Evolutionary conservation across 2,329 filamentous ascomycete genomes (phyloP).

Genomic region (Cladophialophora psammophila): DNA sequence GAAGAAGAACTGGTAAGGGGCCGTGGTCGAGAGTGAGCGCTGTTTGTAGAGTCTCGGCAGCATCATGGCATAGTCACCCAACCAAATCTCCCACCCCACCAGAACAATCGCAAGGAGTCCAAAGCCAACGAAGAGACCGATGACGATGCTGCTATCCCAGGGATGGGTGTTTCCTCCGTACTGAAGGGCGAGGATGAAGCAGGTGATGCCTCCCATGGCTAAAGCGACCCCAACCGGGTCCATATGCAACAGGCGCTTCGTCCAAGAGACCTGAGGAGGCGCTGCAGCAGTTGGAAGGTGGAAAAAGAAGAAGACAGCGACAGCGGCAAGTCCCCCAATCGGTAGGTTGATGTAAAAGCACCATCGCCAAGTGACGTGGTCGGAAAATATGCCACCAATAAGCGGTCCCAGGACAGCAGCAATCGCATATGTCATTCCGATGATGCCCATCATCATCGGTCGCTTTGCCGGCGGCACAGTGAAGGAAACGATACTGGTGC

Average conservation of each 20-base stretch:
- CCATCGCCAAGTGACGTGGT: constrained; percentile 44
- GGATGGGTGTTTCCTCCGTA: constrained; percentile 63
- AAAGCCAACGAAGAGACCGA: constrained; percentile 61
- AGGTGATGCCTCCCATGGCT: constrained; percentile 61
- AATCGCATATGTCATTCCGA: constrained; percentile 43
- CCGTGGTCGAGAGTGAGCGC: constrained; percentile 45
- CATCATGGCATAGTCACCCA: constrained; percentile 43
- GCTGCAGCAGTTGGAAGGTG: constrained; percentile 22
- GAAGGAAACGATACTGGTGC: constrained; percentile 40
- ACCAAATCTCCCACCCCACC: constrained; percentile 45
- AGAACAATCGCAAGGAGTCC: constrained; percentile 46
- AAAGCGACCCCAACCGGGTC: constrained; percentile 60
- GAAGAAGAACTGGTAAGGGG: constrained; percentile 42
- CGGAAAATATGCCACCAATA: constrained; percentile 53
- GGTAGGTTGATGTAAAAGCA: constrained; percentile 41
- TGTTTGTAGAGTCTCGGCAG: constrained; percentile 35
- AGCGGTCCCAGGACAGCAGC: constrained; percentile 50
- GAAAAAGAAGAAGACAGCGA: constrained; percentile 42
- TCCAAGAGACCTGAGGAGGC: constrained; percentile 7
- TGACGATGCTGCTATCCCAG: constrained; percentile 59
- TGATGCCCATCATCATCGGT: constrained; percentile 35
- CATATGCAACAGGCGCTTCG: constrained; percentile 49
- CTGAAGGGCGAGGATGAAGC: constrained; percentile 63
- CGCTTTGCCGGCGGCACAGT: constrained; percentile 41
- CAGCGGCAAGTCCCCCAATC: constrained; percentile 47